phyloP scores from a whole-genome alignment of 768 basidiomycete genomes.

The Pisolithus microcarpus region DNA sequence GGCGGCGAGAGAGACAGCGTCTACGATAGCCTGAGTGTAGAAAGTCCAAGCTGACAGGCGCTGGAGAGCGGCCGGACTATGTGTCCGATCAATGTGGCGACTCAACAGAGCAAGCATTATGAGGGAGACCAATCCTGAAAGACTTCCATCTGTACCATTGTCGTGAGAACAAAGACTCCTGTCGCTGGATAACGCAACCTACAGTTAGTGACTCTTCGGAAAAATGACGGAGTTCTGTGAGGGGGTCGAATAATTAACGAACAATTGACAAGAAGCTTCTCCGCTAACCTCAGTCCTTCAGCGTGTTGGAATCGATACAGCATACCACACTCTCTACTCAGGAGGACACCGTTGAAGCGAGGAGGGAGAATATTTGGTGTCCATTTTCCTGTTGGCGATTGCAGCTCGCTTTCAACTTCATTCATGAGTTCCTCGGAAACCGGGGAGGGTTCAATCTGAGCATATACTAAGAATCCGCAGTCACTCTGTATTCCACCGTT shows the following conservation, averaged over 20 bases:
- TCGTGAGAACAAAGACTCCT: conserved; percentile 5
- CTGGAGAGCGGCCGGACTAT: conserved; percentile 72
- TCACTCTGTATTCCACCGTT: conserved; percentile 41
- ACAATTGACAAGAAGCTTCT: neutral
- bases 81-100: conserved; percentile 67
- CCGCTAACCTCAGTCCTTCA: conserved; percentile 57
- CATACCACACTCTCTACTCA: conserved; percentile 79
- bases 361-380: conserved; percentile 52
- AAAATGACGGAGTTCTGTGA: conserved; percentile 53
- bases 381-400: conserved; percentile 64
- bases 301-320: conserved; percentile 60
- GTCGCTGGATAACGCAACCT: conserved; percentile 11
- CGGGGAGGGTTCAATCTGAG: conserved; percentile 50
- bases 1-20: conserved; percentile 79
- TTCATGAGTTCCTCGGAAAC: conserved; percentile 51
- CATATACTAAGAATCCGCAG: conserved; percentile 62
- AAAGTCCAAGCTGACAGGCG: conserved; percentile 82
- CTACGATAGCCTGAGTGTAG: conserved; percentile 68
- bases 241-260: neutral
- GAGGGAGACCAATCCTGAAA: conserved; percentile 61
- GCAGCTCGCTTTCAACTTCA: conserved; percentile 68
- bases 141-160: conserved; percentile 55
- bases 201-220: conserved; percentile 69
- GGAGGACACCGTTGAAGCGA: conserved; percentile 52
- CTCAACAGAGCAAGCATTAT: conserved; percentile 58